These are phyloP conservation scores for Dalechampia spathulata DNA, from an alignment of 441 rosid species.

Conservation along the genomic window DNA sequence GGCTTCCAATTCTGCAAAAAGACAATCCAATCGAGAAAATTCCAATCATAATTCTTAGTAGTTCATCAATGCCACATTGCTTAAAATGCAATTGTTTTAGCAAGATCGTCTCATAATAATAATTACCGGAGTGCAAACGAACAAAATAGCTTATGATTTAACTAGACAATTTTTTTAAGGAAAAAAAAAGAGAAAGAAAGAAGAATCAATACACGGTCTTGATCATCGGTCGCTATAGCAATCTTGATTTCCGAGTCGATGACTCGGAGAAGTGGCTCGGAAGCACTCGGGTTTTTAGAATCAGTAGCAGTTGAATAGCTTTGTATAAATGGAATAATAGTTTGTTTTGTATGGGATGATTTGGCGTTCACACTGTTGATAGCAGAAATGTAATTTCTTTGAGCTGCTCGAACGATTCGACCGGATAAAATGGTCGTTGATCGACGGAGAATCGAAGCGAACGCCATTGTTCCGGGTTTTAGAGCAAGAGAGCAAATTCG, in stretches of 20 bases:
- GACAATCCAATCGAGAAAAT: neutral
- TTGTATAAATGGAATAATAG: slow-evolving; percentile 15
- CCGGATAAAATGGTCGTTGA: slow-evolving; percentile 33
- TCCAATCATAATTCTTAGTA: neutral
- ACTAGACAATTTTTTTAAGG: no score
- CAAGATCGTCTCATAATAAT: no score
- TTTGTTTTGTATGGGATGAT: neutral
- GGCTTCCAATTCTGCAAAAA: neutral
- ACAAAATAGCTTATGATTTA: no score
- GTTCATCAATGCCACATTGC: neutral
- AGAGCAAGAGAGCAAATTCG: no score
- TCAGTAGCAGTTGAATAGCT: slow-evolving; percentile 31
- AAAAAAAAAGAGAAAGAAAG: neutral
- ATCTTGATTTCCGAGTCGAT: slow-evolving; percentile 58
- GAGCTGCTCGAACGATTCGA: slow-evolving; percentile 32
- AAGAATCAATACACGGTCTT: slow-evolving; percentile 29
- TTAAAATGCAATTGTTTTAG: neutral
- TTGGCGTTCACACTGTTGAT: neutral
- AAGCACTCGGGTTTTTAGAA: slow-evolving; percentile 29
- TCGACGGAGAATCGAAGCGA: slow-evolving; percentile 43
- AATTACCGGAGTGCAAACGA: no score
- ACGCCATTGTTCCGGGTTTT: no score
- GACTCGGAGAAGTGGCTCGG: slow-evolving; percentile 46
- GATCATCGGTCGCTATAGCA: slow-evolving; percentile 53
- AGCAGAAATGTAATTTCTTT: slow-evolving; percentile 24